phyloP scores from a whole-genome alignment of 202 grass and related monocot genomes.

The Setaria viridis region DNA sequence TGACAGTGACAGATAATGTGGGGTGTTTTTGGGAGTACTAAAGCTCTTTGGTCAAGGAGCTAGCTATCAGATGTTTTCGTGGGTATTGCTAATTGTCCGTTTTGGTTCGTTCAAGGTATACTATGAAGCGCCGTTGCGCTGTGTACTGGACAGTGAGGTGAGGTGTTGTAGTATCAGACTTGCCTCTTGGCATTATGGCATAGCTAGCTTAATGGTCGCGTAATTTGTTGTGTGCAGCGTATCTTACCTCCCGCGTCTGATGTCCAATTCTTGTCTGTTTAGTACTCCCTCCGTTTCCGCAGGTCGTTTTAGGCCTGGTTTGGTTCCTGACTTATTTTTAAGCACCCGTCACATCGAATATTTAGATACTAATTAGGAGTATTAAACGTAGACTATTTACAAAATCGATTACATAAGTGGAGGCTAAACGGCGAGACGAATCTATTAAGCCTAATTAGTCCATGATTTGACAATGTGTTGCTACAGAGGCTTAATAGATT shows the following conservation, averaged over 20 bases:
- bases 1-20: conserved; percentile 55
- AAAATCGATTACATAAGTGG: no score
- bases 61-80: conserved; percentile 57
- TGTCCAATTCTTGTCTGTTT: background rate
- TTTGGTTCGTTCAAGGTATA: conserved; percentile 33
- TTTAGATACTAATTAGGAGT: no score
- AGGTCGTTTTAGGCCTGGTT: no score
- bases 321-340: no score
- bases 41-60: conserved; percentile 44
- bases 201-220: conserved; percentile 38
- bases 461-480: no score
- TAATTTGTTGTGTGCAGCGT: background rate
- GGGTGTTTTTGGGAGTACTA: conserved; percentile 22
- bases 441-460: no score
- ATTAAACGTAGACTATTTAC: no score
- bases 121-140: background rate
- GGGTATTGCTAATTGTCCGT: conserved; percentile 35
- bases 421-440: no score
- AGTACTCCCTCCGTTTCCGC: background rate
- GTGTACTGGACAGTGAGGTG: conserved; percentile 37
- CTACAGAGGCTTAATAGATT: no score
- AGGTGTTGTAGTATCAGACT: conserved; percentile 41
- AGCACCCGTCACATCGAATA: no score
- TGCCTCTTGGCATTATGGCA: conserved; percentile 29
- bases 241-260: background rate